These are phyloP conservation scores for Ilyonectria robusta DNA, from an alignment of 2,329 filamentous ascomycete genomes.

Conservation along the genomic window DNA sequence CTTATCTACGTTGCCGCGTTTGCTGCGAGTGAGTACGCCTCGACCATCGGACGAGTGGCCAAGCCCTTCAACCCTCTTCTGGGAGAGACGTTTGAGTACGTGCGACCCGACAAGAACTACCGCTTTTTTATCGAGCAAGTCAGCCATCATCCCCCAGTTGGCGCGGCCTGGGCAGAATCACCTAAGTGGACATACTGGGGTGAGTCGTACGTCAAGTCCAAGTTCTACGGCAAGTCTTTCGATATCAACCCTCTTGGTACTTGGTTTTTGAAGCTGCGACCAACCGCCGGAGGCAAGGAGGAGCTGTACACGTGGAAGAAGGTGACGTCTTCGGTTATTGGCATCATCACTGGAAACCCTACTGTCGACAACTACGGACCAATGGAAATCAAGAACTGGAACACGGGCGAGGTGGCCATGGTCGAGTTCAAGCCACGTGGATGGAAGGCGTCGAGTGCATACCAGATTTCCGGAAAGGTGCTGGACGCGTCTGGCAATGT, in stretches of 20 bases:
- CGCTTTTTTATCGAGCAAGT: constrained; percentile 99
- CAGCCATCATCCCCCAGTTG: constrained; percentile 95
- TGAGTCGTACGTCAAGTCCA: constrained; percentile 94
- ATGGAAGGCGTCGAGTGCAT: constrained; percentile 95
- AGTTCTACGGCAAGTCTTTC: constrained; percentile 98
- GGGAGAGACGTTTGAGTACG: constrained; percentile 97
- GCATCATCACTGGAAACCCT: constrained; percentile 97
- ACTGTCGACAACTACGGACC: constrained; percentile 97
- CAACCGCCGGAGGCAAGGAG: constrained; percentile 79
- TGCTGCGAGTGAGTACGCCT: constrained; percentile 96
- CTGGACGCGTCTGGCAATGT: constrained; percentile 84
- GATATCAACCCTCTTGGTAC: constrained; percentile 97
- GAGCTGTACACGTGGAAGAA: constrained; percentile 99
- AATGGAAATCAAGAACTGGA: constrained; percentile 99
- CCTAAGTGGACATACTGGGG: constrained; percentile 98
- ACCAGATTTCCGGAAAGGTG: constrained; percentile 89
- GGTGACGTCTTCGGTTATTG: constrained; percentile 96
- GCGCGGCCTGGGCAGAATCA: constrained; percentile 92
- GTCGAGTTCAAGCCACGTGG: constrained; percentile 96
- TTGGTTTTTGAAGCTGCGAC: constrained; percentile 92
- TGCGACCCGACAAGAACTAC: constrained; percentile 94
- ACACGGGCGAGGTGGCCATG: constrained; percentile 89
- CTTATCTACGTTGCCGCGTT: constrained; percentile 96
- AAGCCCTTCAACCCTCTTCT: constrained; percentile 98
- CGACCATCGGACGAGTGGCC: constrained; percentile 94